Evolutionary conservation across 257 asterid genomes (phyloP), one percentile per base, ranked within the genome.

Genomic region (Solanum virginianum): DNA sequence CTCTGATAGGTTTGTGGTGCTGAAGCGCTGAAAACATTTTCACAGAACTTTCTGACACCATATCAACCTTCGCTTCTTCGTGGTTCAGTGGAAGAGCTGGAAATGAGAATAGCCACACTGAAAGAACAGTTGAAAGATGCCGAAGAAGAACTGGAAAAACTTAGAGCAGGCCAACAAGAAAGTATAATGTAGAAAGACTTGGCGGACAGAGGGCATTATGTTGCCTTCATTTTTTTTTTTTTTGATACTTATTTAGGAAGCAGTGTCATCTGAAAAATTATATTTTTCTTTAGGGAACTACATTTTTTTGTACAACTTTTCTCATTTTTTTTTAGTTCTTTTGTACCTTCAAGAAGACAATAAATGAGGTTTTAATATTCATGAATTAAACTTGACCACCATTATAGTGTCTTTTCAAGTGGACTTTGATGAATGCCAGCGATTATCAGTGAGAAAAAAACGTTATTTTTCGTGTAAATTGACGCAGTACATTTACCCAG

Each of bases 1-100:
- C 84, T 39, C 56, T 69, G 57, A 65, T 86, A 96, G 98, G 98
- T 95, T 85, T 92, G 97, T 81, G 99, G 99, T 79, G 88, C 94
- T 54, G 94, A 95, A 56, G 98, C 98, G 11, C 83, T 96, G 93
- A 90, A 87, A 83, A 87, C 89, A 24, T 96, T 95, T 88, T 96
- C 99, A 1, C 74, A 17, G 83, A 87, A 90, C 80, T 96, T 95
- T 87, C 24, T 89, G 65, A 80, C 96, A 0, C 98, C 97, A 1
- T 93, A 96, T 84, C 88, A 89, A 89, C 88, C 98, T n/a, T 90
- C 97, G 18, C 85, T 93, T 41, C 70, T 36, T 75, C 91, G 90
- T 80, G 98, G 98, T 36, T 85, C 95, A 1, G 88, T 89, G 49
- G 94, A 94, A 83, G 99, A 93, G 87, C 86, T 93, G 84, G 93